These are phyloP conservation scores for Ambrosia artemisiifolia DNA, from an alignment of 129 eudicot genomes.

Conservation along the genomic window DNA sequence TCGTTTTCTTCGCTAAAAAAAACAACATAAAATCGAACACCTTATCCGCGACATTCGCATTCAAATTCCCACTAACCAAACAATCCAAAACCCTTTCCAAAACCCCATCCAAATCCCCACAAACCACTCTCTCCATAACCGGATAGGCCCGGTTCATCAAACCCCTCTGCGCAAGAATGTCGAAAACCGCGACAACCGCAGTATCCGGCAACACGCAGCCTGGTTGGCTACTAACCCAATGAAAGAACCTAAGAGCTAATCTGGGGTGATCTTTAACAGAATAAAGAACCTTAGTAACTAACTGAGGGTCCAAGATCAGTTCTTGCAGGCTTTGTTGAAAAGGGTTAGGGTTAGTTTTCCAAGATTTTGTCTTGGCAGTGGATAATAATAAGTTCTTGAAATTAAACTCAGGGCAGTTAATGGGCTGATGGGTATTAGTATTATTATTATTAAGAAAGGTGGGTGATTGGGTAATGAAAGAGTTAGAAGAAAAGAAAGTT, in stretches of 20 bases:
- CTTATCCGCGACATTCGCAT: conserved; percentile 27
- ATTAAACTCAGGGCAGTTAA: conserved; percentile 35
- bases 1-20: conserved; percentile 30
- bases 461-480: conserved; percentile 24
- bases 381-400: conserved; percentile 34
- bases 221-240: conserved; percentile 51
- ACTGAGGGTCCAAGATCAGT: conserved; percentile 43
- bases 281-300: conserved; percentile 45
- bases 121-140: conserved; percentile 45
- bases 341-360: conserved; percentile 8
- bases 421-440: conserved; percentile 20
- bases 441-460: not conserved
- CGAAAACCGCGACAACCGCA: conserved; percentile 49
- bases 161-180: conserved; percentile 42
- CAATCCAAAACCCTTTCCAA: conserved; percentile 43
- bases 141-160: conserved; percentile 38
- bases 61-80: conserved; percentile 40
- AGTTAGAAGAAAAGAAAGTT: conserved; percentile 28
- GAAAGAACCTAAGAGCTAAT: conserved; percentile 47
- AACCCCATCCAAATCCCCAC: conserved; percentile 41
- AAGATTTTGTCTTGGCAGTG: not conserved
- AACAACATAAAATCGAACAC: conserved; percentile 53
- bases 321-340: conserved; percentile 21
- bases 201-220: conserved; percentile 37
- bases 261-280: conserved; percentile 43